phyloP scores from a whole-genome alignment of 257 asterid species.

The Solanum microdontum region DNA sequence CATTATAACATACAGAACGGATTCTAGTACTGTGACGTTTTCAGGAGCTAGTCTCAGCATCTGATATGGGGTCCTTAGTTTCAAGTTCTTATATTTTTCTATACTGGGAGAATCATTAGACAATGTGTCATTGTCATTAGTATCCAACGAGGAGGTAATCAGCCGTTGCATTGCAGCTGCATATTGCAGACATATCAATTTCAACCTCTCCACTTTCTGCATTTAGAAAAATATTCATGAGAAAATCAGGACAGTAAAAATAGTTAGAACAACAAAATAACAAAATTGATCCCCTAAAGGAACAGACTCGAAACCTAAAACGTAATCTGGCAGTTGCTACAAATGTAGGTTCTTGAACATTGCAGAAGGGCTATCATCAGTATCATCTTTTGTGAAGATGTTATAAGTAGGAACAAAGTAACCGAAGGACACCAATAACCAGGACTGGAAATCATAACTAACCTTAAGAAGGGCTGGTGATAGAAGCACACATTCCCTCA shows the following conservation, averaged over 20 bases:
- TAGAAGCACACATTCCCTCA: conserved; percentile 88
- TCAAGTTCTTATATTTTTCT: conserved; percentile 48
- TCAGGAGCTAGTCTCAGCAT: conserved; percentile 44
- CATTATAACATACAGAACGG: conserved; percentile 50
- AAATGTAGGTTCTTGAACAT: neutral
- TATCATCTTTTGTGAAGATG: neutral
- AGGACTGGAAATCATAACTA: neutral
- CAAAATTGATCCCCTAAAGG: neutral
- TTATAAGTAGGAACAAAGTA: neutral
- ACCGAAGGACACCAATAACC: neutral
- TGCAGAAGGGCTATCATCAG: neutral
- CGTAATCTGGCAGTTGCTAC: neutral
- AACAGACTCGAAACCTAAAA: neutral
- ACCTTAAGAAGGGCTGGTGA: conserved; percentile 94
- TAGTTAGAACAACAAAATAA: neutral
- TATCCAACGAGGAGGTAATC: conserved; percentile 53
- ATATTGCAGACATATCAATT: conserved; percentile 80
- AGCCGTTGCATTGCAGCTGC: conserved; percentile 86
- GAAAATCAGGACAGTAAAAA: neutral
- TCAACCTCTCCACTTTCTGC: conserved; percentile 94
- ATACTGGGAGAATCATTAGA: conserved; percentile 19
- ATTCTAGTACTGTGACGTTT: conserved; percentile 44
- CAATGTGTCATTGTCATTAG: conserved; percentile 10
- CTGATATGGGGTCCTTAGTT: conserved; percentile 57
- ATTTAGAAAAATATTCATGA: conserved; percentile 8